Evolutionary conservation across 2,329 filamentous ascomycete species (phyloP), one percentile per base, ranked within the genome.

Genomic region (Fulvia fulva): DNA sequence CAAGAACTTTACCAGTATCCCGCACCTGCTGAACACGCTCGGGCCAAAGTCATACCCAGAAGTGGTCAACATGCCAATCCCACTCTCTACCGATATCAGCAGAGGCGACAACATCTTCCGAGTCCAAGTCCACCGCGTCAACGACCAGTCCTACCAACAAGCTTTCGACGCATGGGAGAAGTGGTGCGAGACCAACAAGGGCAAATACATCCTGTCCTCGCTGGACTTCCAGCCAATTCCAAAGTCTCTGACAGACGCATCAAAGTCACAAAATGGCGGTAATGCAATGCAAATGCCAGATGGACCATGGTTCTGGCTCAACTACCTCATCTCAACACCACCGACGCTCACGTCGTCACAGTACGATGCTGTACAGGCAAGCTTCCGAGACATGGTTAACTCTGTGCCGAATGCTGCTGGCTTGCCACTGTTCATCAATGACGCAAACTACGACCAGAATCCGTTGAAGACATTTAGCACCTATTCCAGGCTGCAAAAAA

Each of bases 101-200:
- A 65, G 69, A 22, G 72, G 70, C 6, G 58, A 68, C 63, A 74
- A 74, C 55, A 67, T 69, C 52, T 73, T 73, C 65, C 71, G 72
- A 8, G 69, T 73, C 12, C 68, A 69, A 5, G 71, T 69, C 2
- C 71, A 74, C 56, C 67, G 64, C 1, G 21, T 55, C 19, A 61
- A 65, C 11, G 65, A 70, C 25, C 53, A 64, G 37, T 61, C 62
- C 8, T 67, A 67, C 51, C 53, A 55, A 7, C 57, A 50, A 7
- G 65, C 67, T 2, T 59, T 73, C 19, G 57, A 67, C 5, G 61
- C 57, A 6, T 74, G 71, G 70, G 58, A 62, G 2, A 45, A 62
- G 12, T 74, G 71, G 71, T 70, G 65, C 43, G 65, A 69, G 37
- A 53, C 47, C 7, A 65, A 73, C 56, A 73, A 73, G 52, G 68